phyloP scores from a whole-genome alignment of 768 basidiomycete genomes.

The Xerocomus potaroensis region DNA sequence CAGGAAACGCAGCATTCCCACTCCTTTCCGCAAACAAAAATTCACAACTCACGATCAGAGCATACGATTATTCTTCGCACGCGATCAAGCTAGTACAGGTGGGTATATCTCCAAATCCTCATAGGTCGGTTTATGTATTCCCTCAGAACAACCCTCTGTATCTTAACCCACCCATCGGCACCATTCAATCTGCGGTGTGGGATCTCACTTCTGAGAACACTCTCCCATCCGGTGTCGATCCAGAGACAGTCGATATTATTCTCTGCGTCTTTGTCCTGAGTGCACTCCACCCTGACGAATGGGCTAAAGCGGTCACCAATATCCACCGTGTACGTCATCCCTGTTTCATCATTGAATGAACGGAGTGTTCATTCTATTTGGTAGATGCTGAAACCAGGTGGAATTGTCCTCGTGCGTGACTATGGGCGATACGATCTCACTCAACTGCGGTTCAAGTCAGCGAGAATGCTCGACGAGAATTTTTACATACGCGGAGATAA shows the following conservation, averaged over 20 bases:
- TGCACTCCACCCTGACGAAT: conserved; percentile 91
- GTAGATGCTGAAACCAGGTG: conserved; percentile 89
- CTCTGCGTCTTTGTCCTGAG: conserved; percentile 94
- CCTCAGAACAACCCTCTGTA: conserved; percentile 71
- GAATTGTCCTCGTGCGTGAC: conserved; percentile 81
- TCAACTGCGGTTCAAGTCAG: conserved; percentile 87
- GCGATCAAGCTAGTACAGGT: conserved; percentile 91
- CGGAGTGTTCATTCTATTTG: not conserved
- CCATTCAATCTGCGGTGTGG: conserved; percentile 82
- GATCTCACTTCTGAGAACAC: conserved; percentile 65
- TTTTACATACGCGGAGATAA: conserved; percentile 97
- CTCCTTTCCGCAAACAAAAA: conserved; percentile 81
- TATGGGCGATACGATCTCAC: conserved; percentile 95
- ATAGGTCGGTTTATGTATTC: not conserved
- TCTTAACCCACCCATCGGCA: conserved; percentile 57
- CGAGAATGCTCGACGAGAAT: conserved; percentile 86
- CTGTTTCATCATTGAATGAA: not conserved
- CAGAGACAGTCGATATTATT: conserved; percentile 76
- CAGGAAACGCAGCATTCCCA: conserved; percentile 94
- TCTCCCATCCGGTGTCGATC: conserved; percentile 60
- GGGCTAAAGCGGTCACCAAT: conserved; percentile 78
- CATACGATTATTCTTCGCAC: conserved; percentile 88
- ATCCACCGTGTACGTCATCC: conserved; percentile 57
- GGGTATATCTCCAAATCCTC: conserved; percentile 11
- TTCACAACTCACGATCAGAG: conserved; percentile 64